Base-by-base conservation (phyloP, 2,329 filamentous ascomycete species). In the Sporothrix pallida region DNA sequence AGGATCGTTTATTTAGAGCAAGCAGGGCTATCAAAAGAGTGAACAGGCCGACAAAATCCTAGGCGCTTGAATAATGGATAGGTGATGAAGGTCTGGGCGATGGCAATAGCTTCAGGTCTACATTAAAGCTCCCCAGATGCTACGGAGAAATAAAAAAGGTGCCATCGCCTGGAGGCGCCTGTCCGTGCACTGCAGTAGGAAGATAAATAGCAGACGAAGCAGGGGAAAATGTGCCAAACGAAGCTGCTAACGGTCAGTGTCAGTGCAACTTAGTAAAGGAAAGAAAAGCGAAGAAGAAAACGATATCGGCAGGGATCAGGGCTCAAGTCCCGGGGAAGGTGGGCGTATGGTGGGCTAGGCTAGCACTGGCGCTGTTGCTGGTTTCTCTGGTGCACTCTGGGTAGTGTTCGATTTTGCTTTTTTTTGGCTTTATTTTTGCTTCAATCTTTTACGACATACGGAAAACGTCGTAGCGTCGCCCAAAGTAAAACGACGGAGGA, bases 401-500 rank as follows among this genome's bases (percentile, higher is more conserved):
- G 31, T 5, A 37, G 31, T 37, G 31, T 37, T 6, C 31, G 23
- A 26, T 26, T 26, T 26, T 26, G 23, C 23, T n/a, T 31, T 31
- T 31, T 31, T 31, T 31, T 31, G 31, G 31, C 31, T 37, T 37
- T 37, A 6, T 37, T 37, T 37, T 7, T 37, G 31, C 37, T 65
- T 46, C 44, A 37, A 23, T 63, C 60, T 65, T 60, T 65, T 65
- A 65, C 60, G 60, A 65, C 37, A 23, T 65, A 65, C 60, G 60
- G 37, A 65, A 65, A 65, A 23, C 60, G 60, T 44, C 60, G 60
- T 65, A 46, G 60, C 60, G 60, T 46, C 17, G 17, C 7, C 20
- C 17, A 4, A 20, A 20, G 50, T 23, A n/a, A 54, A 54, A 54
- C 3, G 17, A 54, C 3, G 6, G 31, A 20, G 31, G 60, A 63